A percentile compares a stretch with the other conserved stretches of the same genome.
Conservation (phyloP, 129 eudicot genomes). For the Escallonia rubra region DNA sequence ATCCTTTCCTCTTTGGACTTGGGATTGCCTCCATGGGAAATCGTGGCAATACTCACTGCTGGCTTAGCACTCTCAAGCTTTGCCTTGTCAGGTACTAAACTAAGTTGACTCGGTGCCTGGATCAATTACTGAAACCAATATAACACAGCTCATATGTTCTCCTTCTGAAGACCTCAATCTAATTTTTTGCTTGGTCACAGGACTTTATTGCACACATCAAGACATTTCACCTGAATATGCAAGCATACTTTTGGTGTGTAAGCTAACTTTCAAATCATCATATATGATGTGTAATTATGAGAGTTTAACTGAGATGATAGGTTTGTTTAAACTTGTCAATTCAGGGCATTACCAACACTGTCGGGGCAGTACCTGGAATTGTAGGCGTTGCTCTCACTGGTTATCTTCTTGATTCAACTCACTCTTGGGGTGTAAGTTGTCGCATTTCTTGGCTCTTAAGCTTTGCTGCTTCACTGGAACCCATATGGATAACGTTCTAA, state of each 20-base stretch:
- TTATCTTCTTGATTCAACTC: conserved; percentile 89
- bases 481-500: no score
- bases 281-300: conserved; percentile 1
- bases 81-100: conserved; percentile 73
- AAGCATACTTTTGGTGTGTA: conserved; percentile 87
- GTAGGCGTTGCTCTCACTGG: conserved; percentile 96
- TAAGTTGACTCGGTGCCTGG: not conserved
- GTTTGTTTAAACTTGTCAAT: not conserved
- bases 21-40: conserved; percentile 91
- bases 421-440: conserved; percentile 89
- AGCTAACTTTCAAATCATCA: not conserved
- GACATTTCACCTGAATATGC: conserved; percentile 97
- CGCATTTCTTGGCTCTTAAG: not conserved
- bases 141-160: not conserved
- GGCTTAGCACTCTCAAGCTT: conserved; percentile 95
- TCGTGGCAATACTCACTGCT: conserved; percentile 70
- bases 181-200: conserved; percentile 40
- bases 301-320: not conserved
- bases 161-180: conserved; percentile 4
- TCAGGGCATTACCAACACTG: conserved; percentile 93
- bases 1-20: conserved; percentile 71
- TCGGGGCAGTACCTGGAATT: conserved; percentile 96
- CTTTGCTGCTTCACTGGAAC: not conserved
- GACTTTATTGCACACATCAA: conserved; percentile 96
- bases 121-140: no score